Base-by-base conservation (phyloP, 2,329 filamentous ascomycete species). In the Cercospora citrullina region DNA sequence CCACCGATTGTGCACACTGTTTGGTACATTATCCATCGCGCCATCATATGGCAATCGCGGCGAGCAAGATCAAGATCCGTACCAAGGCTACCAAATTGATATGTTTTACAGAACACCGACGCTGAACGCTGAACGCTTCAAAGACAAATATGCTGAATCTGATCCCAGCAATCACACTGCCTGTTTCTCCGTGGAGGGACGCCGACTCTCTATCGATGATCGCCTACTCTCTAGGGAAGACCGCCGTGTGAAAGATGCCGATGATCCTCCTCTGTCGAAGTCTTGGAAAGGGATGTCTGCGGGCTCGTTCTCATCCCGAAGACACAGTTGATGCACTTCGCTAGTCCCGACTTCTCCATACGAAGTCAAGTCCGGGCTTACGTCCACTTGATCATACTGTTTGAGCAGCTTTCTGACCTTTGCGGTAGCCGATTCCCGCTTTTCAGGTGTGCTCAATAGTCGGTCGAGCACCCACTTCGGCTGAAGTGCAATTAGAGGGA, bases 401-500 rank as follows among this genome's bases (percentile, higher is more conserved):
- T 63, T 63, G 21, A 72, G 53, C 68, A 72, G 30, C n/a, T 69
- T 72, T 30, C 70, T 62, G 28, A 72, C 70, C 30, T 72, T 72
- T 7, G 60, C 64, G 18, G 70, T 72, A 6, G 70, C 70, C 3
- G 66, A 63, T 31, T 68, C 60, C 18, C 70, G 68, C 62, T 70
- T 72, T 18, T 72, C 66, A n/a, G 70, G 66, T 21, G 68, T 72
- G 39, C 59, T 57, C 51, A 72, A 58, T 7, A 72, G 68, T 14
- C 65, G 70, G 57, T 72, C 70, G n/a, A 72, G 59, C 12, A 72
- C 70, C 70, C 70, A 72, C 31, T 72, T 72, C 3, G 70, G 70
- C 31, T 72, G 70, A 30, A 72, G 51, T 21, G 70, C 70, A 12
- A 72, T 65, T 10, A 72, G 39, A 5, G 70, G 70, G 4, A 72